A percentile compares a stretch with the other conserved stretches of the same genome.
Evolutionary conservation across 1,284 basidiomycete species (phyloP).

Genomic region (Stereum hirsutum): DNA sequence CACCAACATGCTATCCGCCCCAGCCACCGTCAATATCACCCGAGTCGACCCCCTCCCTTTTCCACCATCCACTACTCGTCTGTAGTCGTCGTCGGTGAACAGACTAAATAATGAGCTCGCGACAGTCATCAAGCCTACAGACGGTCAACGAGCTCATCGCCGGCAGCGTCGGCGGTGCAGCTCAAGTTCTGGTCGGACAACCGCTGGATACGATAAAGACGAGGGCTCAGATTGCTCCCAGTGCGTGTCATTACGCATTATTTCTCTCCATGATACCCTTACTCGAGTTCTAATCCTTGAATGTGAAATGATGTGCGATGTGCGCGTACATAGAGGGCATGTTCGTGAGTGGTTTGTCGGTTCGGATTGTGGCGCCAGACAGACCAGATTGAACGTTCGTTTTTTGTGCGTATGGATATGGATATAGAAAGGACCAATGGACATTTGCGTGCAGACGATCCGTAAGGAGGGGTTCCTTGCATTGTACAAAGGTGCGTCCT

Average conservation of each 20-base stretch:
- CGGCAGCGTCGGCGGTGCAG: constrained; percentile 71
- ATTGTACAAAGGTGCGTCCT: constrained; percentile 73
- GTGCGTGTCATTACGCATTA: constrained; percentile 25
- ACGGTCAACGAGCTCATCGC: constrained; percentile 70
- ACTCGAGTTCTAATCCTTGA: constrained; percentile 3
- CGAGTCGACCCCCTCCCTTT: too few relatives aligned
- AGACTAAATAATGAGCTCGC: too few relatives aligned
- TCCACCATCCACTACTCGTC: too few relatives aligned
- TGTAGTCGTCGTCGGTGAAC: too few relatives aligned
- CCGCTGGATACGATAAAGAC: constrained; percentile 86
- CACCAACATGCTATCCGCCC: too few relatives aligned
- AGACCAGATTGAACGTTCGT: background rate
- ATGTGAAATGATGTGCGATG: too few relatives aligned
- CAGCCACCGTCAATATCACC: too few relatives aligned
- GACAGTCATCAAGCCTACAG: too few relatives aligned
- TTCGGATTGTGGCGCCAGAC: too few relatives aligned
- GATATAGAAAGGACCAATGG: constrained; percentile 85
- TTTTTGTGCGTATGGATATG: too few relatives aligned
- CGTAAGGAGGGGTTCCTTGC: constrained; percentile 86
- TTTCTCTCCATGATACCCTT: constrained; percentile 5
- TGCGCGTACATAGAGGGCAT: constrained; percentile 61
- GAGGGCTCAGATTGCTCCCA: constrained; percentile 69
- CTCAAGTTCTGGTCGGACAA: constrained; percentile 81
- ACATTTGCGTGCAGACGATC: constrained; percentile 76
- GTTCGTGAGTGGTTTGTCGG: constrained; percentile 55